Evolutionary conservation across 1,284 basidiomycete species (phyloP).

Genomic region (Puccinia hordei): DNA sequence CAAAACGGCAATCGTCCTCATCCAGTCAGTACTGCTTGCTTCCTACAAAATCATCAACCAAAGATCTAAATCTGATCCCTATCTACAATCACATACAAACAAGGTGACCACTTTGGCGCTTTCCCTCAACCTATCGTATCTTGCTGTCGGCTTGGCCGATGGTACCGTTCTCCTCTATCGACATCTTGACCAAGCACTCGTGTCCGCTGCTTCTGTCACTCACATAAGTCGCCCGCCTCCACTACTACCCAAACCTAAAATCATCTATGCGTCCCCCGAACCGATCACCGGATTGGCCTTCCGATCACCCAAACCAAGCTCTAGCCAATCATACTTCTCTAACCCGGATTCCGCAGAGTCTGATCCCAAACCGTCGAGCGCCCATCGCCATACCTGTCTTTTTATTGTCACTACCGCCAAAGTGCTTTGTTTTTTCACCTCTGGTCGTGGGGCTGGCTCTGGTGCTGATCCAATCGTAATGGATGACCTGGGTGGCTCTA

Average conservation of each 20-base stretch:
- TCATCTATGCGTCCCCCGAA: slow-evolving; percentile 66
- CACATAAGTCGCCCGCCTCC: slow-evolving; percentile 55
- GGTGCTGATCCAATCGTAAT: slow-evolving; percentile 68
- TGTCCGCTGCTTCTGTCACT: slow-evolving; percentile 61
- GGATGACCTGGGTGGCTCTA: slow-evolving; percentile 79
- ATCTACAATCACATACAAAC: background rate
- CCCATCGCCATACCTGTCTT: slow-evolving; percentile 59
- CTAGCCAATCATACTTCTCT: slow-evolving; percentile 33
- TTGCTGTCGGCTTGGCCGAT: slow-evolving; percentile 87
- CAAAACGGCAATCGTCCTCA: slow-evolving; percentile 76
- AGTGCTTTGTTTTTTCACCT: slow-evolving; percentile 74
- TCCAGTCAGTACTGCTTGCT: slow-evolving; percentile 65
- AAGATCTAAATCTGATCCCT: slow-evolving; percentile 29
- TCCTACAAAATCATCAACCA: background rate
- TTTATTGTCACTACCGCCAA: slow-evolving; percentile 85
- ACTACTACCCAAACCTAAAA: slow-evolving; percentile 75
- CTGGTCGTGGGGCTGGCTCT: slow-evolving; percentile 71
- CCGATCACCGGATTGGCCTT: slow-evolving; percentile 91
- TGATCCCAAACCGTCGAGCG: slow-evolving; percentile 4
- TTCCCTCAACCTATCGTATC: slow-evolving; percentile 76
- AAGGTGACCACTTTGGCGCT: slow-evolving; percentile 80
- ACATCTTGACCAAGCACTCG: slow-evolving; percentile 82
- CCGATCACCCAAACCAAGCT: slow-evolving; percentile 64
- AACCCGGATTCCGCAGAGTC: slow-evolving; percentile 6
- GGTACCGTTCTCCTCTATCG: slow-evolving; percentile 91